Evolutionary conservation across 768 basidiomycete species (phyloP).

Genomic region (Mycena venus): DNA sequence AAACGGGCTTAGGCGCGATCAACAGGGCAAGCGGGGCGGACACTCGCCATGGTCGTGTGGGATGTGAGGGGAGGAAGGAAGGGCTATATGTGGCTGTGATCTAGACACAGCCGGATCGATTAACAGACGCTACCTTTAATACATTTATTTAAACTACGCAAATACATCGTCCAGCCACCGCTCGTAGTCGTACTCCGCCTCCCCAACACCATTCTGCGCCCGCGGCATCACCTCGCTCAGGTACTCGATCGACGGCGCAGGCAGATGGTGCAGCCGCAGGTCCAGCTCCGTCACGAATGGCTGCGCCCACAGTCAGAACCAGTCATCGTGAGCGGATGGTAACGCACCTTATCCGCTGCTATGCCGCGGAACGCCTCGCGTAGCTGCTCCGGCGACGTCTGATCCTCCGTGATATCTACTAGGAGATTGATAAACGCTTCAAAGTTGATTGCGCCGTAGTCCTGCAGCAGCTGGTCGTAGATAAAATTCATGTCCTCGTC

Average conservation of each 20-base stretch:
- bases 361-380: constrained; percentile 94
- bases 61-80: constrained; percentile 39
- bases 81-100: constrained; percentile 45
- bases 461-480: constrained; percentile 81
- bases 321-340: constrained; percentile 15
- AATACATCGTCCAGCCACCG: constrained; percentile 87
- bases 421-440: constrained; percentile 96
- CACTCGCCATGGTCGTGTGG: constrained; percentile 47
- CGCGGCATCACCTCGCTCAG: constrained; percentile 86
- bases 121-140: not conserved
- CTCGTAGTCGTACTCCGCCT: constrained; percentile 85
- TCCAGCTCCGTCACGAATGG: constrained; percentile 95
- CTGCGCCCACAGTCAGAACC: constrained; percentile 55
- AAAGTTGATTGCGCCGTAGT: constrained; percentile 91
- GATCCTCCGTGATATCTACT: constrained; percentile 96
- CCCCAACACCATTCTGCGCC: constrained; percentile 63
- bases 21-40: not conserved
- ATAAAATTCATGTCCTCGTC: constrained; percentile 91
- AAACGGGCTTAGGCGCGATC: not conserved
- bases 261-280: constrained; percentile 85
- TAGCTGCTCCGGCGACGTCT: constrained; percentile 92
- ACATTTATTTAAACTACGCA: constrained; percentile 50
- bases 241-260: constrained; percentile 82
- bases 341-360: constrained; percentile 84
- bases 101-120: constrained; percentile 23